Conservation (phyloP, 768 basidiomycete species). For the Suillus spraguei region DNA sequence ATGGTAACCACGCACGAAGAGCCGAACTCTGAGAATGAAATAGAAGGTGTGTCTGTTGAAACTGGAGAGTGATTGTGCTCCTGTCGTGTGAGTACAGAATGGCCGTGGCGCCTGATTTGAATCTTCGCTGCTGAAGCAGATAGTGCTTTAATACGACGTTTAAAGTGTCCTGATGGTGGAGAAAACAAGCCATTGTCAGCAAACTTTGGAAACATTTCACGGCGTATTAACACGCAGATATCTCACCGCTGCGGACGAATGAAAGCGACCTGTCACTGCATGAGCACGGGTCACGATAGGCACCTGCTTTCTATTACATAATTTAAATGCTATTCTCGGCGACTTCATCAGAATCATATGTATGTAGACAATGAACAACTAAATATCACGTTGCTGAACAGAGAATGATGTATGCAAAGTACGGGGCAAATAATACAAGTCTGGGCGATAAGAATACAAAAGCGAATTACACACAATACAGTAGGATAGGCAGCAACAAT, state of each 20-base stretch:
- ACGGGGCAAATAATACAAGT: not conserved
- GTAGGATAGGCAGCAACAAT: not conserved
- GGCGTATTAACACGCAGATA: not conserved
- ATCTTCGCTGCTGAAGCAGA: conserved; percentile 17
- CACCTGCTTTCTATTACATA: conserved; percentile 2
- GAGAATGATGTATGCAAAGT: not conserved
- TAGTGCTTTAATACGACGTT: not conserved
- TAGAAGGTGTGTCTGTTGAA: not conserved
- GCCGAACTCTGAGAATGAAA: not conserved
- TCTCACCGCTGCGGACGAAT: conserved; percentile 8
- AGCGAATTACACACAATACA: conserved; percentile 3
- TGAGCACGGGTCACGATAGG: not conserved
- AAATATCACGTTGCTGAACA: not conserved
- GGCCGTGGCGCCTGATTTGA: conserved; percentile 12
- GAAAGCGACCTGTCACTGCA: conserved; percentile 3
- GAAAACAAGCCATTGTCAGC: not conserved
- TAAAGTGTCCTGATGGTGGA: conserved; percentile 10
- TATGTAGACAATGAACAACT: not conserved
- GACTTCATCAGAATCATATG: not conserved
- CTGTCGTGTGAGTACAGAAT: conserved; percentile 5
- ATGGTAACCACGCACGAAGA: conserved; percentile 34
- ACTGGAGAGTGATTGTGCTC: not conserved
- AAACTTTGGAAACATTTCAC: not conserved
- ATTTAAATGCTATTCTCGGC: not conserved
- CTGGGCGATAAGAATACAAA: not conserved